Evolutionary conservation across 2,329 filamentous ascomycete genomes (phyloP).

Genomic region (Sporothrix luriei): DNA sequence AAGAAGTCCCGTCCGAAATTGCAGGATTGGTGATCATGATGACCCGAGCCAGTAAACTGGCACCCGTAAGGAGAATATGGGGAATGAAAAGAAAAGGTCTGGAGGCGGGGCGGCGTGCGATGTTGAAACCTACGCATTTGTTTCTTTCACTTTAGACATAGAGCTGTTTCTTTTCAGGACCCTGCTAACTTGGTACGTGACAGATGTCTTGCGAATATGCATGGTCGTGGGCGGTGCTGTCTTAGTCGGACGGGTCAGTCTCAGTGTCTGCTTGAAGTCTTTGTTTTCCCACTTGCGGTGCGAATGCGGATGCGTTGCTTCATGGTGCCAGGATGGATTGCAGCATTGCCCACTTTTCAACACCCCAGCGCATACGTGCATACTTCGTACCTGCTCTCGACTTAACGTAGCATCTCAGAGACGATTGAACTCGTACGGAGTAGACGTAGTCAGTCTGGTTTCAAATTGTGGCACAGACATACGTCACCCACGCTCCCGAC

Average conservation of each 20-base stretch:
- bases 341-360: background rate
- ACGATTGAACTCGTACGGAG: background rate
- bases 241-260: background rate
- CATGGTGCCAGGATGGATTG: too few species aligned
- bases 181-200: background rate
- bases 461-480: background rate
- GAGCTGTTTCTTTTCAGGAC: background rate
- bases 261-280: background rate
- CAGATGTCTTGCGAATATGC: background rate
- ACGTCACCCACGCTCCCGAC: background rate
- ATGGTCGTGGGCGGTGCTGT: background rate
- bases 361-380: background rate
- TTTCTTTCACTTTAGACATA: background rate
- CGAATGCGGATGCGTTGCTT: background rate
- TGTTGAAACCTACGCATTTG: slow-evolving; percentile 15
- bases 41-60: slow-evolving; percentile 26
- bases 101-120: slow-evolving; percentile 6
- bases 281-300: background rate
- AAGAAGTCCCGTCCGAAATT: slow-evolving; percentile 11
- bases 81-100: slow-evolving; percentile 3
- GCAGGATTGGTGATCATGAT: slow-evolving; percentile 23
- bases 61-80: slow-evolving; percentile 19
- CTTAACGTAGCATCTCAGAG: background rate
- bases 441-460: background rate
- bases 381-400: too few species aligned